Percentiles rank a stretch among this genome's conserved stretches.
phyloP scores from a whole-genome alignment of 306 rosid species.

The Crataegus laevigata region DNA sequence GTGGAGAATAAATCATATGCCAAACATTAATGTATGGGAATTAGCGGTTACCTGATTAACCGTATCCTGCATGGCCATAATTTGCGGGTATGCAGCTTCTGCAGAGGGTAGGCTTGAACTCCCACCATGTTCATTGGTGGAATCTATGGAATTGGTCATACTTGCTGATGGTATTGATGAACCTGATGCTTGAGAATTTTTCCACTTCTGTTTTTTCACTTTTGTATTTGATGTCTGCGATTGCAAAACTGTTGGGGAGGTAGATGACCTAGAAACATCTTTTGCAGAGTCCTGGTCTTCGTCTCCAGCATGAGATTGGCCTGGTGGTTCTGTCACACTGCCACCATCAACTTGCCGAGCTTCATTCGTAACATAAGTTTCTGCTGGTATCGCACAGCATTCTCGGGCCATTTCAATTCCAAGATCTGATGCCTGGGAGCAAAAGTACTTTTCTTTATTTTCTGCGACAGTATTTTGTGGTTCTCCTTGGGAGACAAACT shows the following conservation, averaged over 20 bases:
- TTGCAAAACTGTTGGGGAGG: conserved; percentile 28
- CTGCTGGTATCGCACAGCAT: conserved; percentile 57
- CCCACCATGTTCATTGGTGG: conserved; percentile 50
- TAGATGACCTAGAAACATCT: conserved; percentile 50
- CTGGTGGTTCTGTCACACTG: conserved; percentile 27
- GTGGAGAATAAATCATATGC: neutral
- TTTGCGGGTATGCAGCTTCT: conserved; percentile 55
- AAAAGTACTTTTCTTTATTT: conserved; percentile 61
- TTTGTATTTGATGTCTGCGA: conserved; percentile 50
- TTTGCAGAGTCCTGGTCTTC: conserved; percentile 50
- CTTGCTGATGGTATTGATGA: conserved; percentile 45
- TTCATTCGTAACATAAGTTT: conserved; percentile 45
- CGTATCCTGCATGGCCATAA: conserved; percentile 68
- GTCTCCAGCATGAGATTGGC: conserved; percentile 41
- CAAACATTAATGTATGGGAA: neutral
- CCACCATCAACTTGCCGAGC: conserved; percentile 40
- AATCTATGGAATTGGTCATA: conserved; percentile 48
- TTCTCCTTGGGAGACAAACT: conserved; percentile 46
- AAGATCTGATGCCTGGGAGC: conserved; percentile 97
- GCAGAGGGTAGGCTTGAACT: conserved; percentile 40
- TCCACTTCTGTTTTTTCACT: conserved; percentile 72
- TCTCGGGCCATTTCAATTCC: conserved; percentile 92
- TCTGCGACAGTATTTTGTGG: conserved; percentile 44
- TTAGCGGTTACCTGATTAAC: conserved; percentile 65
- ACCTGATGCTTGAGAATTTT: conserved; percentile 57